Evolutionary conservation across 257 asterid species (phyloP).

Genomic region (Scutellaria barbata): DNA sequence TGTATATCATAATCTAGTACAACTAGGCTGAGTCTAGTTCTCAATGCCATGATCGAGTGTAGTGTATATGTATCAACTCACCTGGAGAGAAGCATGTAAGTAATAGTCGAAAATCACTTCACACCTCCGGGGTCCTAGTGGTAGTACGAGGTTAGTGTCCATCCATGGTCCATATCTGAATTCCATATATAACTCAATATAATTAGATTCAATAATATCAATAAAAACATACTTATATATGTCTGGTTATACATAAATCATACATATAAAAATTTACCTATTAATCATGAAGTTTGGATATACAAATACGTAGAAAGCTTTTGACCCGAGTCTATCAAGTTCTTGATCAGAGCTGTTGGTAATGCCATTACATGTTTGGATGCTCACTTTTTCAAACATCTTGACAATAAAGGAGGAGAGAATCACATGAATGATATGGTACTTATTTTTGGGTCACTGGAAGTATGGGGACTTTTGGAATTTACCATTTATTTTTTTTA

Average conservation of each 20-base stretch:
- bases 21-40: too few species aligned
- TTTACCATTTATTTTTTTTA: too few species aligned
- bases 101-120: slow-evolving; percentile 85
- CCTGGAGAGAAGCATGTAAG: slow-evolving; percentile 73
- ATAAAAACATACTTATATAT: neutral
- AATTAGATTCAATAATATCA: neutral
- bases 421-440: neutral
- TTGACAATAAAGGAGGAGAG: slow-evolving; percentile 31
- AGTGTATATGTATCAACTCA: slow-evolving; percentile 25
- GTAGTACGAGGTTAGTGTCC: slow-evolving; percentile 88
- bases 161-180: slow-evolving; percentile 94
- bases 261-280: slow-evolving; percentile 44
- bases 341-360: slow-evolving; percentile 40
- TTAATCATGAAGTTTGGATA: slow-evolving; percentile 95
- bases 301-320: slow-evolving; percentile 75
- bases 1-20: too few species aligned
- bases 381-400: slow-evolving; percentile 85
- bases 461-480: too few species aligned
- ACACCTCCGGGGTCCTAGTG: slow-evolving; percentile 79
- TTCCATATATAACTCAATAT: slow-evolving; percentile 4
- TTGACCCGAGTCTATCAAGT: slow-evolving; percentile 66
- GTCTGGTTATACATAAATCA: neutral
- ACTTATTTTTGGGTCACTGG: too few species aligned
- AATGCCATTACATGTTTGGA: slow-evolving; percentile 68
- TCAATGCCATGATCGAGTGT: too few species aligned